Evolutionary conservation across 2,329 filamentous ascomycete species (phyloP), one percentile per base, ranked within the genome.

Genomic region (Neopestalotiopsis rosae): DNA sequence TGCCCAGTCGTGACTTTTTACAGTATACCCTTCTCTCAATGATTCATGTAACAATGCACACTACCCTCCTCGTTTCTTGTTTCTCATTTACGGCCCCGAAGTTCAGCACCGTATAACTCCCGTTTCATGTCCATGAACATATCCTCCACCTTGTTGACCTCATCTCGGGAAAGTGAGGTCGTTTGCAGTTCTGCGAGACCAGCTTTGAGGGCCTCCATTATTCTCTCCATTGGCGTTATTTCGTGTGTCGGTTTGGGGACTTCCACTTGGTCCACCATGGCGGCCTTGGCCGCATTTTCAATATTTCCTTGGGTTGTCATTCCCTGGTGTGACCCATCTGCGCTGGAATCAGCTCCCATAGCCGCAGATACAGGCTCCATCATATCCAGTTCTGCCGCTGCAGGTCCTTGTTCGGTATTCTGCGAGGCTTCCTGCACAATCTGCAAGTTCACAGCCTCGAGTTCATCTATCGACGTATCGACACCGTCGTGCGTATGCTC

Each of bases 91-190:
- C 78, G 74, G 49, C 88, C 86, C 70, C 92, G 86, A 74, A 84
- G 84, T 74, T 90, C 90, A 17, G 93, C 93, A 68, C 91, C 89
- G 77, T 92, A 92, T 65, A 95, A 85, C 78, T 92, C 90, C 71
- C 88, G 86, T 78, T 92, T 91, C 72, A 95, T 89, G 78, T 95
- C 92, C 83, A 95, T 93, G 76, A 96, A 85, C 74, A 94, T 82
- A 76, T 95, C 91, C 76, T 96, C 93, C 72, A 96, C 86, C 76
- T 91, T 86, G 69, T 90, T 86, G 66, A 94, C 88, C 70, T 93
- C 90, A 12, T 88, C 84, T 12, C 88, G 85, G 17, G 89, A 89
- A 57, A 97, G 80, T 17, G 87, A 83, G 28, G 90, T 84, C 34
- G 81, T 82, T 67, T 86, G 87, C 69, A 94, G 83, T 71, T 89